Conservation (phyloP, 768 basidiomycete genomes). For the Mycena polygramma region DNA sequence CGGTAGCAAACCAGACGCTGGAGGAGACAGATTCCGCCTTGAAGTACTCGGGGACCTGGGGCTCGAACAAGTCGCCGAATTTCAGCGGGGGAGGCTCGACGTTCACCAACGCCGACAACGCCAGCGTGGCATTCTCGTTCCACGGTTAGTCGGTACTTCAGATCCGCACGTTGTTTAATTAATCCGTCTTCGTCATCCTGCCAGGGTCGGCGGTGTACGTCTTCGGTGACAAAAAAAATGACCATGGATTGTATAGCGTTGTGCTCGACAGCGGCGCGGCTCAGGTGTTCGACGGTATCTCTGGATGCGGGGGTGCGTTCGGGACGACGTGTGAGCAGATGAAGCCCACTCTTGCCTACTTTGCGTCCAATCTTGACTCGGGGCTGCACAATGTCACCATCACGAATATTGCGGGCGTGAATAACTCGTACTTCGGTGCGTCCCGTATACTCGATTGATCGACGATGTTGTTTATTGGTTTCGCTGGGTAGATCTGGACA, state of each 20-base stretch:
- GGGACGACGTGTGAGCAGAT: slow-evolving; percentile 61
- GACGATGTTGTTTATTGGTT: background rate
- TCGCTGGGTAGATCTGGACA: slow-evolving; percentile 54
- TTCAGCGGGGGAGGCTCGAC: slow-evolving; percentile 62
- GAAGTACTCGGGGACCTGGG: slow-evolving; percentile 57
- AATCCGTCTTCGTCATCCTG: slow-evolving; percentile 29
- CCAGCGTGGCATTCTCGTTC: slow-evolving; percentile 56
- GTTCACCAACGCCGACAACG: slow-evolving; percentile 57
- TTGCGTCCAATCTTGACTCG: slow-evolving; percentile 57
- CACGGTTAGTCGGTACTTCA: slow-evolving; percentile 46
- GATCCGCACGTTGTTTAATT: background rate
- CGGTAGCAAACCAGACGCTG: slow-evolving; percentile 54
- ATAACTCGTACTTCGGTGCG: slow-evolving; percentile 60
- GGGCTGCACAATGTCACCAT: slow-evolving; percentile 54
- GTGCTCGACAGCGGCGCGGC: slow-evolving; percentile 52
- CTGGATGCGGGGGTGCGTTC: slow-evolving; percentile 62
- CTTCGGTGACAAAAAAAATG: slow-evolving; percentile 64
- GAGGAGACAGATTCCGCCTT: slow-evolving; percentile 56
- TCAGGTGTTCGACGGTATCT: slow-evolving; percentile 53
- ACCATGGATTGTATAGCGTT: slow-evolving; percentile 60
- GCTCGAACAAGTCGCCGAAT: slow-evolving; percentile 55
- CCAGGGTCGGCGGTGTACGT: slow-evolving; percentile 58
- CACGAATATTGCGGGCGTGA: slow-evolving; percentile 56
- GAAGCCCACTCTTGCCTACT: slow-evolving; percentile 56
- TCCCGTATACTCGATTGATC: background rate